Evolutionary conservation across 1,284 basidiomycete species (phyloP).

Genomic region (Vanrija sp.): DNA sequence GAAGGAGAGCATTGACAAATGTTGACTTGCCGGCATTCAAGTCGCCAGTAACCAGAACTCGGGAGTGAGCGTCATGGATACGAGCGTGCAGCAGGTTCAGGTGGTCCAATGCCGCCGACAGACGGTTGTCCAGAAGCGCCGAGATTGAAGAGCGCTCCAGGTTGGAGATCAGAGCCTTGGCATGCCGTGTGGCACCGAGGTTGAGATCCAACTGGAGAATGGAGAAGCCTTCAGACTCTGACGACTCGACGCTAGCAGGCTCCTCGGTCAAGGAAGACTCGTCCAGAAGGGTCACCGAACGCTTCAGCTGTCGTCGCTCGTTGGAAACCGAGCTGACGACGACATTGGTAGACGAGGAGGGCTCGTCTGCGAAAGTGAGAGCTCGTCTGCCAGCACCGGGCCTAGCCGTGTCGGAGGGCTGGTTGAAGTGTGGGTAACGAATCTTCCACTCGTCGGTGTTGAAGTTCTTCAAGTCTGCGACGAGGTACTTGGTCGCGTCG

Average conservation of each 20-base stretch:
- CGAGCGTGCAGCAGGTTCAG: constrained; percentile 80
- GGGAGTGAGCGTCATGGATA: constrained; percentile 86
- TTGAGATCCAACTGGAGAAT: constrained; percentile 90
- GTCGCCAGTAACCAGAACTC: constrained; percentile 98
- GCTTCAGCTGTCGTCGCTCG: constrained; percentile 54
- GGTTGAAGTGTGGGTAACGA: constrained; percentile 64
- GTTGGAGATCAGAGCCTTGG: constrained; percentile 78
- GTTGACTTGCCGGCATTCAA: constrained; percentile 98
- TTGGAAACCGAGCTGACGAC: constrained; percentile 53
- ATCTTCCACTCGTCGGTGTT: constrained; percentile 83
- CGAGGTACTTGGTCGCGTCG: constrained; percentile 64
- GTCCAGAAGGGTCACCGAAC: constrained; percentile 27
- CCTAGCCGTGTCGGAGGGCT: constrained; percentile 74
- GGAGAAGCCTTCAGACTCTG: constrained; percentile 62
- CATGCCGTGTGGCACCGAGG: constrained; percentile 71
- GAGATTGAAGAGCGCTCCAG: constrained; percentile 91
- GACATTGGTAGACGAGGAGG: constrained; percentile 63
- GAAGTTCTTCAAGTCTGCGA: constrained; percentile 71
- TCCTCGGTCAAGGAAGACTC: not conserved
- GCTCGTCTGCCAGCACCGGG: constrained; percentile 56
- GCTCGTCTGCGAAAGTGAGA: constrained; percentile 77
- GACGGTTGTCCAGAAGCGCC: constrained; percentile 81
- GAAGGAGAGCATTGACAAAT: constrained; percentile 88
- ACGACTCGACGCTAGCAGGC: constrained; percentile 50
- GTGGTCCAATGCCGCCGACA: constrained; percentile 72